Evolutionary conservation across 1,139 yeast genomes (phyloP).

Genomic region (Taphrina confusa): DNA sequence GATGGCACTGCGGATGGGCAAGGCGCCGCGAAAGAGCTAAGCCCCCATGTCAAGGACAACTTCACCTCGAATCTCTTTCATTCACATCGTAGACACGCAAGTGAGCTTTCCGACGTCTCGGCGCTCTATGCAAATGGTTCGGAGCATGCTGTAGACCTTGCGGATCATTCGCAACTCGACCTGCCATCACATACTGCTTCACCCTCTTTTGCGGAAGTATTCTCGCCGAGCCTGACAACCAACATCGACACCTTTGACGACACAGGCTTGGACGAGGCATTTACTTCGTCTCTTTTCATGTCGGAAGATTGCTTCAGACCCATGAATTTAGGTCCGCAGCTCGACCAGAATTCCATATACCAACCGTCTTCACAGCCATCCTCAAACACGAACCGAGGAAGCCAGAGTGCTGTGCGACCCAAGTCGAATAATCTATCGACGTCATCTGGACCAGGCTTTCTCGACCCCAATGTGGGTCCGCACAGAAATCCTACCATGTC

Average conservation of each 20-base stretch:
- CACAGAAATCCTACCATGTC: too few relatives aligned
- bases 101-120: slow-evolving; percentile 15
- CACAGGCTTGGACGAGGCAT: slow-evolving; percentile 17
- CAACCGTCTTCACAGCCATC: background rate
- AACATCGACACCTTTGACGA: slow-evolving; percentile 3
- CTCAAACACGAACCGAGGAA: background rate
- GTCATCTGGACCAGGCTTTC: background rate
- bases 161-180: background rate
- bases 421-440: background rate
- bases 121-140: background rate
- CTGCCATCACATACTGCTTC: background rate
- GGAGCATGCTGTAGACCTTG: slow-evolving; percentile 6
- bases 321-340: background rate
- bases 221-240: slow-evolving; percentile 8
- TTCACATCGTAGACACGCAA: slow-evolving; percentile 14
- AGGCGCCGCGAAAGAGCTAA: slow-evolving; percentile 13
- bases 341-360: background rate
- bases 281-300: slow-evolving; percentile 16
- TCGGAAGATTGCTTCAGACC: background rate
- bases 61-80: slow-evolving; percentile 3
- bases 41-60: slow-evolving; percentile 15
- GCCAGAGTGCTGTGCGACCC: background rate
- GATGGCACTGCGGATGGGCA: background rate
- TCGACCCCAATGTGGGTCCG: background rate
- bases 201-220: background rate